A percentile compares a stretch with the other conserved stretches of the same genome.
phyloP scores from a whole-genome alignment of 2,329 filamentous ascomycete species.

The Ophiosphaerella korrae region DNA sequence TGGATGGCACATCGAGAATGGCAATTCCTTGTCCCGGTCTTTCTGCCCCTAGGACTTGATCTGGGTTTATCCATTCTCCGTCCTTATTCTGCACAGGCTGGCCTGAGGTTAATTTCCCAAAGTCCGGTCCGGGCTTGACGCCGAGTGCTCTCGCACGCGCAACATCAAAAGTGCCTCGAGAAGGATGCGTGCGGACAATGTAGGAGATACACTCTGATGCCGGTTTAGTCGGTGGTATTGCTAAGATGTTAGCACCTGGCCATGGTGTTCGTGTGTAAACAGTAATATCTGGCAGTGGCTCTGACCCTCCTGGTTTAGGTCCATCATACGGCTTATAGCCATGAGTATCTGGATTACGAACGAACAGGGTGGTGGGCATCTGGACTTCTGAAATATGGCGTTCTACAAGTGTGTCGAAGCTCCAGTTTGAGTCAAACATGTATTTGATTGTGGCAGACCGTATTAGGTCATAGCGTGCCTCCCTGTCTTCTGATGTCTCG shows the following conservation, averaged over 20 bases:
- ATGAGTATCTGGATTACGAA: constrained; percentile 65
- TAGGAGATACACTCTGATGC: constrained; percentile 78
- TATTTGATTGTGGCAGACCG: constrained; percentile 68
- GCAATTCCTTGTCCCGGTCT: constrained; percentile 75
- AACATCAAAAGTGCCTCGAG: constrained; percentile 80
- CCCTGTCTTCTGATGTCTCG: constrained; percentile 41
- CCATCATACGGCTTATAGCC: constrained; percentile 73
- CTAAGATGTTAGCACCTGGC: constrained; percentile 70
- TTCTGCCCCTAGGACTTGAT: constrained; percentile 78
- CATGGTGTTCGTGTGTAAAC: constrained; percentile 79
- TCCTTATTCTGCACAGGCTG: constrained; percentile 66
- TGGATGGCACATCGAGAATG: constrained; percentile 76
- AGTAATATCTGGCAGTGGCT: constrained; percentile 65
- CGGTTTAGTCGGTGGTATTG: constrained; percentile 71
- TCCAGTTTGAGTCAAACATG: constrained; percentile 83
- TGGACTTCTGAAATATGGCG: constrained; percentile 69
- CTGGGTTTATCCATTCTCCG: constrained; percentile 75
- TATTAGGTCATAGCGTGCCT: constrained; percentile 54
- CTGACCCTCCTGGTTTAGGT: constrained; percentile 61
- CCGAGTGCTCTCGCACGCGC: constrained; percentile 68
- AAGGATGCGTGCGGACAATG: constrained; percentile 75
- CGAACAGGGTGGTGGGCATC: constrained; percentile 72
- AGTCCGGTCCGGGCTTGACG: constrained; percentile 65
- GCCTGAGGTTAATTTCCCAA: constrained; percentile 65
- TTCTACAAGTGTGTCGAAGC: constrained; percentile 70